These are phyloP conservation scores for Aspergillus avenaceus DNA, from an alignment of 495 filamentous ascomycete genomes.

Conservation along the genomic window DNA sequence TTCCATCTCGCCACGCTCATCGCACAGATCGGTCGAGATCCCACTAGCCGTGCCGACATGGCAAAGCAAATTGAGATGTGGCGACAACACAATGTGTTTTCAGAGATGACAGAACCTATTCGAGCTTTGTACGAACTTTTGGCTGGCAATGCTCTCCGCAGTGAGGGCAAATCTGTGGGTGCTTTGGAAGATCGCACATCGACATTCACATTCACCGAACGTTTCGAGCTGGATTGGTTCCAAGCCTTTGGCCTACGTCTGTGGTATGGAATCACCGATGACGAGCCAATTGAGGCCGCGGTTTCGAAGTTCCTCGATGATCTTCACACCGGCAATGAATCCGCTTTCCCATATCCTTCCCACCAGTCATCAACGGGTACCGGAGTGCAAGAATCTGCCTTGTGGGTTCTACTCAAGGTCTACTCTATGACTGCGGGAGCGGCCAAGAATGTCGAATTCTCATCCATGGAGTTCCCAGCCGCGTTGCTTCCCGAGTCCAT, in stretches of 20 bases:
- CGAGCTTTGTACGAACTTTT: constrained; percentile 87
- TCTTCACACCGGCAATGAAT: constrained; percentile 57
- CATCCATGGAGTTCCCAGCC: constrained; percentile 28
- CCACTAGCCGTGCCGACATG: constrained; percentile 62
- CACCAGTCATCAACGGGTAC: constrained; percentile 46
- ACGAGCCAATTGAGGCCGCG: constrained; percentile 65
- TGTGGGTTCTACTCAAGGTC: constrained; percentile 81
- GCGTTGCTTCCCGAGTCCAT: constrained; percentile 46
- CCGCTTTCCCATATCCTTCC: constrained; percentile 56
- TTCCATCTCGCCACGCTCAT: constrained; percentile 80
- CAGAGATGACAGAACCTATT: constrained; percentile 81
- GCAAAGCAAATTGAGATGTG: constrained; percentile 75
- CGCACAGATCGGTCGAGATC: constrained; percentile 70
- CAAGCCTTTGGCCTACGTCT: constrained; percentile 87
- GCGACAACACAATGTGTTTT: constrained; percentile 71
- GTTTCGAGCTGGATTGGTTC: constrained; percentile 85
- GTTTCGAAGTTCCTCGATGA: constrained; percentile 66
- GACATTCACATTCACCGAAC: constrained; percentile 71
- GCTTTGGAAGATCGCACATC: constrained; percentile 70
- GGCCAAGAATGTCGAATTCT: constrained; percentile 7
- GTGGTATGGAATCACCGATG: constrained; percentile 71
- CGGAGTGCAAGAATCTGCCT: constrained; percentile 61
- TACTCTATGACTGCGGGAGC: constrained; percentile 53
- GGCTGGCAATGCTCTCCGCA: constrained; percentile 76
- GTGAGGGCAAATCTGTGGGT: constrained; percentile 62